These are phyloP conservation scores for Verticillium klebahnii DNA, from an alignment of 2,329 filamentous ascomycete species.

Conservation along the genomic window DNA sequence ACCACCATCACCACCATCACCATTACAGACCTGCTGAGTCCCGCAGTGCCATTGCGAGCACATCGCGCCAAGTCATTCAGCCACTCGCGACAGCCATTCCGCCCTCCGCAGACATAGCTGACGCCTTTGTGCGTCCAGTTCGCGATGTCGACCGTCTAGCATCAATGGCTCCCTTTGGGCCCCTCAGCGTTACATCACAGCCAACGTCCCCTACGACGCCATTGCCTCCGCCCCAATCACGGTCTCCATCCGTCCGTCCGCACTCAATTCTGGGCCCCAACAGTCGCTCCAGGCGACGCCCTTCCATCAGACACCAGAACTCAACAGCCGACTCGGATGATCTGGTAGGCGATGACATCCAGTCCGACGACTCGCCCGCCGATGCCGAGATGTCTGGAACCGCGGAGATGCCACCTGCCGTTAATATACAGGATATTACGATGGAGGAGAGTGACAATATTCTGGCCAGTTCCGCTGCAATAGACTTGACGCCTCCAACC, in stretches of 20 bases:
- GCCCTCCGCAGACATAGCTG: slow-evolving; percentile 57
- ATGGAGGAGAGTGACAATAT: slow-evolving; percentile 79
- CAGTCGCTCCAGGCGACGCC: slow-evolving; percentile 61
- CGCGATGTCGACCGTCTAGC: slow-evolving; percentile 78
- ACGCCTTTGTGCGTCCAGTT: slow-evolving; percentile 75
- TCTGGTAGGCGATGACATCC: slow-evolving; percentile 75
- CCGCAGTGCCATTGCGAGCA: slow-evolving; percentile 42
- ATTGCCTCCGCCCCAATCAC: slow-evolving; percentile 60
- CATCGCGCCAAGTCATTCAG: slow-evolving; percentile 53
- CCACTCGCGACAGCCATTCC: slow-evolving; percentile 64
- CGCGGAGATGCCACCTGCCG: slow-evolving; percentile 72
- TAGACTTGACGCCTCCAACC: slow-evolving; percentile 71
- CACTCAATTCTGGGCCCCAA: slow-evolving; percentile 48
- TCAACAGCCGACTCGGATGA: slow-evolving; percentile 91
- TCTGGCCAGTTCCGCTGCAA: slow-evolving; percentile 62
- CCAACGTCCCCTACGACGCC: slow-evolving; percentile 89
- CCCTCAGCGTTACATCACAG: slow-evolving; percentile 73
- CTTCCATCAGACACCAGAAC: slow-evolving; percentile 83
- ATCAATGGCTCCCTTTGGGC: slow-evolving; percentile 70
- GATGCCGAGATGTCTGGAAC: slow-evolving; percentile 77
- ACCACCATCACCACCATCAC: slow-evolving; percentile 38
- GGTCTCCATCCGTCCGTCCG: slow-evolving; percentile 51
- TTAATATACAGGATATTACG: slow-evolving; percentile 77
- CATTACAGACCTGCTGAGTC: slow-evolving; percentile 48
- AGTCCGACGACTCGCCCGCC: slow-evolving; percentile 66